Evolutionary conservation across 2,329 filamentous ascomycete genomes (phyloP).

Genomic region (Fusarium napiforme): DNA sequence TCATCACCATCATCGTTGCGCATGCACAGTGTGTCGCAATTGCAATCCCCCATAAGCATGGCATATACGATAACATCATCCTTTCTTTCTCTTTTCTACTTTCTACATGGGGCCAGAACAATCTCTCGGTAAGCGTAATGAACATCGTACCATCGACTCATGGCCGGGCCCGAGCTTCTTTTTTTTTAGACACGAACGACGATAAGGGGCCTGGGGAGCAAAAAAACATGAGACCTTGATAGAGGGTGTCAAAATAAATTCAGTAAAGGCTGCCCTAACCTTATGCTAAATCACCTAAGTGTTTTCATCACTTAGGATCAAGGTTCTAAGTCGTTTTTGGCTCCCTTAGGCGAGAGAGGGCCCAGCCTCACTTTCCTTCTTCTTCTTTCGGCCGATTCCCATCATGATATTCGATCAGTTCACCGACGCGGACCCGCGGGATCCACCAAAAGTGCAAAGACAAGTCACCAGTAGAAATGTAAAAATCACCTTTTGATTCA

Average conservation of each 20-base stretch:
- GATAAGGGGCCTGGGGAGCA: conserved; percentile 1
- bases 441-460: conserved; percentile 7
- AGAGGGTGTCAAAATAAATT: not conserved
- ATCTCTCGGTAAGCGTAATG: conserved; percentile 18
- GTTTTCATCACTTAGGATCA: not conserved
- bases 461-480: conserved; percentile 15
- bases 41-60: not conserved
- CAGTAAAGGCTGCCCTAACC: fast-evolving
- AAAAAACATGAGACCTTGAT: not conserved
- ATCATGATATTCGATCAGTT: conserved; percentile 26
- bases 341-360: not conserved
- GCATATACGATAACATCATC: conserved; percentile 9
- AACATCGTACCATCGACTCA: conserved; percentile 34
- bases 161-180: conserved; percentile 27
- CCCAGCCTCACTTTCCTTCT: conserved; percentile 18
- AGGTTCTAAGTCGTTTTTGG: not conserved
- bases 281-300: not conserved
- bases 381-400: conserved; percentile 9
- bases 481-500: conserved; percentile 2
- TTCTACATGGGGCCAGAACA: conserved; percentile 10
- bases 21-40: conserved; percentile 28
- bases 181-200: conserved; percentile 16
- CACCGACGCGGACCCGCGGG: conserved; percentile 27
- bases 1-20: not conserved
- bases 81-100: not conserved